These are phyloP conservation scores for Scheffersomyces ergatensis DNA, from an alignment of 805 yeast genomes.

Conservation along the genomic window DNA sequence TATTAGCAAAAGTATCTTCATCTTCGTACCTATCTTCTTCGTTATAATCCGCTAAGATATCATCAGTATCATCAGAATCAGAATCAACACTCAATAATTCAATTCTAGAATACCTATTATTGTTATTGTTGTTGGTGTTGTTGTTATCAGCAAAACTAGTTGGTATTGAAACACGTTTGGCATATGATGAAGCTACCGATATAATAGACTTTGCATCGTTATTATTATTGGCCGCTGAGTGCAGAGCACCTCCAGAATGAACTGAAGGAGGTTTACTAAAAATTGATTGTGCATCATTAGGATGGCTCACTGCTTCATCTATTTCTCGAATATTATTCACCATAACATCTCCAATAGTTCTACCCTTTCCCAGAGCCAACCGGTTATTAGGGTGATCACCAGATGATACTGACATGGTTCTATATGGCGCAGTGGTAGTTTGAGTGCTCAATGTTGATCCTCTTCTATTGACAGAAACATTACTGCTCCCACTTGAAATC, in stretches of 20 bases:
- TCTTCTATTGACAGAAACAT: slow-evolving; percentile 6
- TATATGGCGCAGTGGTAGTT: slow-evolving; percentile 8
- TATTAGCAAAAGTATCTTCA: slow-evolving; percentile 1
- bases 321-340: slow-evolving; percentile 56
- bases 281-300: slow-evolving; percentile 23
- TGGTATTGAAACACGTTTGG: slow-evolving; percentile 21
- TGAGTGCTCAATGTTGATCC: slow-evolving; percentile 10
- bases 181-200: slow-evolving; percentile 9
- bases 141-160: slow-evolving; percentile 24
- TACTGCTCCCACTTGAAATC: slow-evolving; percentile 11
- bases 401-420: slow-evolving; percentile 19
- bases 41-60: slow-evolving; percentile 27
- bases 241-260: neutral
- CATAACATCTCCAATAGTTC: slow-evolving; percentile 65
- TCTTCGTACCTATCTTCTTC: slow-evolving; percentile 7
- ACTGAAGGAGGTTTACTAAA: slow-evolving; percentile 18
- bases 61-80: slow-evolving; percentile 39
- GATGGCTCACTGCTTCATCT: slow-evolving; percentile 42
- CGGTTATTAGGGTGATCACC: slow-evolving; percentile 13
- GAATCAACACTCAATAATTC: slow-evolving; percentile 44
- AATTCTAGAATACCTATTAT: slow-evolving; percentile 42
- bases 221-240: slow-evolving; percentile 5
- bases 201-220: slow-evolving; percentile 16
- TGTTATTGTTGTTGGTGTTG: slow-evolving; percentile 11
- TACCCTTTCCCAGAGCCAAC: slow-evolving; percentile 8